These are phyloP conservation scores for Colletotrichum viniferum DNA, from an alignment of 2,329 filamentous ascomycete species.

Conservation along the genomic window DNA sequence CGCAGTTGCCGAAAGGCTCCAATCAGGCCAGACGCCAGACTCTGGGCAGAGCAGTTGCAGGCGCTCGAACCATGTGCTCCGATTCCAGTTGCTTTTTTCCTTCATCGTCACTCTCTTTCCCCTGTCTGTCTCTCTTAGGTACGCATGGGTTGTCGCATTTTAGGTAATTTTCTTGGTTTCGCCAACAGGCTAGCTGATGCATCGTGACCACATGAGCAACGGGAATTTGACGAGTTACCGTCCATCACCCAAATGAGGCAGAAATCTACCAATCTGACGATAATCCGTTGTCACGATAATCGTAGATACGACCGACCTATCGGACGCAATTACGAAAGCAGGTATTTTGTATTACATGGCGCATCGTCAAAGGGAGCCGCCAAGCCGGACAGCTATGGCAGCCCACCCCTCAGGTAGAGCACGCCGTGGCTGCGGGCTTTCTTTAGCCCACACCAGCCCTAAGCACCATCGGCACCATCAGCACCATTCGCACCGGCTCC, in stretches of 20 bases:
- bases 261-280: neutral
- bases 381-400: neutral
- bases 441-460: neutral
- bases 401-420: neutral
- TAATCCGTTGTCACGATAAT: neutral
- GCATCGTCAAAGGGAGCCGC: neutral
- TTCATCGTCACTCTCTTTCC: neutral
- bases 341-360: neutral
- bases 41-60: constrained; percentile 11
- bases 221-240: neutral
- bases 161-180: neutral
- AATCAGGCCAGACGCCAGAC: neutral
- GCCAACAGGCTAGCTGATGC: neutral
- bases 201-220: neutral
- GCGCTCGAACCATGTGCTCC: constrained; percentile 17
- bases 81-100: neutral
- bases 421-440: neutral
- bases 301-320: neutral
- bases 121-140: neutral
- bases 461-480: neutral
- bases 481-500: neutral
- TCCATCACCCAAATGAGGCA: neutral
- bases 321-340: neutral
- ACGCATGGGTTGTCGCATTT: neutral
- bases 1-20: neutral